Base-by-base conservation (phyloP, 257 asterid species). In the Rhazya stricta region DNA sequence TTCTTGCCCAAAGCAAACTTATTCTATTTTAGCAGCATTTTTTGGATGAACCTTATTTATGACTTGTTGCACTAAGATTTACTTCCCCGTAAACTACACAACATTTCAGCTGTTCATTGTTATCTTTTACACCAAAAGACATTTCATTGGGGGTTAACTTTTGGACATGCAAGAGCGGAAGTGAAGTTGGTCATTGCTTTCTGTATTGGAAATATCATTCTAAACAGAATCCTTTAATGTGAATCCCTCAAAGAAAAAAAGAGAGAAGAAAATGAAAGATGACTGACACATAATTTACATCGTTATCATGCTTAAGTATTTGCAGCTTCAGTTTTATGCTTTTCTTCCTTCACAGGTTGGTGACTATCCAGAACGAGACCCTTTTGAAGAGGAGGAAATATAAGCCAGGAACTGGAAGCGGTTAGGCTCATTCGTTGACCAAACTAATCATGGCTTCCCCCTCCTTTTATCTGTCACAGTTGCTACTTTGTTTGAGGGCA, bases 381-480 rank as follows among this genome's bases (percentile, higher is more conserved):
- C 93, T 3, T 89, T 94, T 23, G 97, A 92, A 82, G 97, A 94
- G 50, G 96, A 94, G 21, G 97, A 94, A 82, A 88, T 91, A 79
- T 91, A 81, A 89, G 71, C 57, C 42, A 3, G 4, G 71, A 37
- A 3, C 27, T 4, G 71, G 69, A 3, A 5, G 29, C 42, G 3
- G 30, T 19, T 36, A 37, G 0, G 71, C 3, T 3, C 48, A 36
- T n/a, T 37, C 29, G 19, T 65, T 10, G 30, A 36, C 48, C 30
- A 16, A 21, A 6, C 15, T 36, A 63, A 65, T 65, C 48, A 63
- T 65, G 30, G 16, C 8, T 65, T 36, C 29, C 30, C 21, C 29
- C 1, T 32, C 12, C 48, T 66, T 37, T 51, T 9, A 37, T 66
- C 30, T 21, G 29, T 66, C 29, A 23, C 15, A 16, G 32, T 9